These are phyloP conservation scores for Polytrichum formosum DNA, from an alignment of 225 moss, liverwort and hornwort genomes.

Conservation along the genomic window DNA sequence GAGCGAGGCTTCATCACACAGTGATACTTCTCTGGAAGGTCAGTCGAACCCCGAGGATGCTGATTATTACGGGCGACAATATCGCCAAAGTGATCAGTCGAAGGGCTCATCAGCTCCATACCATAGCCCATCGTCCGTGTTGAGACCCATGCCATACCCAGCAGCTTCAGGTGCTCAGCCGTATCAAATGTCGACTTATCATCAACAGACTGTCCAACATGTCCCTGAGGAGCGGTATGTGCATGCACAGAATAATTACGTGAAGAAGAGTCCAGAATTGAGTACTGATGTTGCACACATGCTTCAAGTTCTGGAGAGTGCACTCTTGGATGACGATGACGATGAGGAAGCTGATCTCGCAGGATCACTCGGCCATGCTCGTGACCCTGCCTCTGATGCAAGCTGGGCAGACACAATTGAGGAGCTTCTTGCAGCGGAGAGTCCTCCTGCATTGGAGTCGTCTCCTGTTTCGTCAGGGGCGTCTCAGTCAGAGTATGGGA, in stretches of 20 bases:
- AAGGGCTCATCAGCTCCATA: constrained; percentile 17
- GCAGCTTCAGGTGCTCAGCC: constrained; percentile 9
- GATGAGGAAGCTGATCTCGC: constrained; percentile 22
- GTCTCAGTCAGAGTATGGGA: constrained; percentile 3
- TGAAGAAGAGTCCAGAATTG: constrained; percentile 21
- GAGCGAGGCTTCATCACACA: constrained; percentile 43
- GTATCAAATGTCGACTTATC: constrained; percentile 13
- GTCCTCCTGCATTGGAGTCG: constrained; percentile 22
- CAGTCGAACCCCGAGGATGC: constrained; percentile 31
- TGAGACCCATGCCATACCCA: constrained; percentile 28
- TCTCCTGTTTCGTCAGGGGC: constrained; percentile 14
- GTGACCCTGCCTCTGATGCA: constrained; percentile 34
- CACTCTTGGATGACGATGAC: constrained; percentile 47
- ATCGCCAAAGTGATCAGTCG: constrained; percentile 20
- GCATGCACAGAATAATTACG: constrained; percentile 25
- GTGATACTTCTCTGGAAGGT: constrained; percentile 36
- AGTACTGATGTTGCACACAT: constrained; percentile 28
- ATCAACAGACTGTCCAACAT: constrained; percentile 28
- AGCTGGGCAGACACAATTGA: constrained; percentile 55
- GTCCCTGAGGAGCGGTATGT: constrained; percentile 29
- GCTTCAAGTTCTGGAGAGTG: constrained; percentile 54
- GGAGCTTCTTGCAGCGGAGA: constrained; percentile 38
- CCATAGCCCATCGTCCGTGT: constrained; percentile 28
- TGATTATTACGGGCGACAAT: constrained; percentile 24
- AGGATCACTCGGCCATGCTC: constrained; percentile 22